These are phyloP conservation scores for Phytophthora ohioensis DNA, from an alignment of 352 stramenopile species.

Conservation along the genomic window DNA sequence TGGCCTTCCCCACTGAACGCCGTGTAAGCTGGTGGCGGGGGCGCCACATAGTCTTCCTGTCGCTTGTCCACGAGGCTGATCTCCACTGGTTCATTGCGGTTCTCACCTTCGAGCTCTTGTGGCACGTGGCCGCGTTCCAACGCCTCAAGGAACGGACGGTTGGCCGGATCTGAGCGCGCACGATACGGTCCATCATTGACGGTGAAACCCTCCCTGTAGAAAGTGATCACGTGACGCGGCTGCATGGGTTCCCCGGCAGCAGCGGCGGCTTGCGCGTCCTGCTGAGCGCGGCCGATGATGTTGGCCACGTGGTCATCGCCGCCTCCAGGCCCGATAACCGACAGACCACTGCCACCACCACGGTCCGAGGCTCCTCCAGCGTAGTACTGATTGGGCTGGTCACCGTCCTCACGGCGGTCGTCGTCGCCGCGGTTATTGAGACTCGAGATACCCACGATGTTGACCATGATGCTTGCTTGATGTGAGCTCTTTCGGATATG, in stretches of 20 bases:
- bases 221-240: constrained; percentile 79
- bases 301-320: constrained; percentile 73
- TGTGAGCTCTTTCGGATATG: not conserved
- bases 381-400: constrained; percentile 76
- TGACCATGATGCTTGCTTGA: constrained; percentile 63
- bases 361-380: constrained; percentile 69
- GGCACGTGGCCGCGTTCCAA: constrained; percentile 82
- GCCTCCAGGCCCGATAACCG: constrained; percentile 67
- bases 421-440: constrained; percentile 58
- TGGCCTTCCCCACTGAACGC: constrained; percentile 88
- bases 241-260: constrained; percentile 33
- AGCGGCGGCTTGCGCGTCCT: constrained; percentile 56
- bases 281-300: constrained; percentile 85
- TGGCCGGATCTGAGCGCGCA: constrained; percentile 67
- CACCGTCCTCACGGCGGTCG: constrained; percentile 39
- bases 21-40: constrained; percentile 78
- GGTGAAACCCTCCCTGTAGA: constrained; percentile 88
- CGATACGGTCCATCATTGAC: constrained; percentile 86
- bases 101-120: constrained; percentile 76
- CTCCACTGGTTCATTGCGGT: constrained; percentile 74
- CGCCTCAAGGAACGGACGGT: constrained; percentile 84
- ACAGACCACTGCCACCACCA: constrained; percentile 80
- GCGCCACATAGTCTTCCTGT: constrained; percentile 82
- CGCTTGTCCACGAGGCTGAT: constrained; percentile 90
- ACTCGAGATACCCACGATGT: constrained; percentile 86